Base-by-base conservation (phyloP, 2,329 filamentous ascomycete genomes). In the Fusarium longipes region DNA sequence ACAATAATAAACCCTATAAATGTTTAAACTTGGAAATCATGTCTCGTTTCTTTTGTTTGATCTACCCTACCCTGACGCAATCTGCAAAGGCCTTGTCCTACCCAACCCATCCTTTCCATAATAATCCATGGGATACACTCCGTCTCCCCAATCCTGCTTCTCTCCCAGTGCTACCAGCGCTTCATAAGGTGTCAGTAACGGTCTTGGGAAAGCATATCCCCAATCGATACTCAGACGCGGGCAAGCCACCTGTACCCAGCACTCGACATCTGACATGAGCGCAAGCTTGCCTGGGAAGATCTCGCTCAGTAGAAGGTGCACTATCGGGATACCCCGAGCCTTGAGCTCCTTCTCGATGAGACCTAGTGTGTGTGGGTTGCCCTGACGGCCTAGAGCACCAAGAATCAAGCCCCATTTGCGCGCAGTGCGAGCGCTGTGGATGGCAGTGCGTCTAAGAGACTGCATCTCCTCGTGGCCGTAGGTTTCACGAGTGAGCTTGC, bases 241-340 rank as follows among this genome's bases (percentile, higher is more conserved):
- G 79, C 96, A 99, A 7, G 96, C 96, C 49, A 99, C 93, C 80
- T 99, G 96, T 36, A 99, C 95, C 96, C 96, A 99, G 73, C 93
- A 97, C 76, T 97, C 95, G 4, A 99, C 92, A 74, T 98, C 95
- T 29, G 82, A 81, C 93, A 99, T 97, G 83, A 96, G 89, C 0
- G 93, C 93, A 68, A 99, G 81, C 81, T 98, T 99, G 0, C 93
- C 94, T 0, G 96, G 96, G 77, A 98, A 97, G 54, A 99, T 98
- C 82, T 99, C 96, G 65, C 91, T 96, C 6, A 99, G 85, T 11
- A 98, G 82, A 2, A 99, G 77, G 70, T 97, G 95, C 38, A 99
- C 87, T 73, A 89, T 94, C 0, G 93, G 91, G 12, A 97, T 91
- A 0, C 91, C 91, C 63, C 87, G 84, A 40, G 88, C 85, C 22